Evolutionary conservation across 306 rosid genomes (phyloP).

Genomic region (Sechiopsis laciniata): DNA sequence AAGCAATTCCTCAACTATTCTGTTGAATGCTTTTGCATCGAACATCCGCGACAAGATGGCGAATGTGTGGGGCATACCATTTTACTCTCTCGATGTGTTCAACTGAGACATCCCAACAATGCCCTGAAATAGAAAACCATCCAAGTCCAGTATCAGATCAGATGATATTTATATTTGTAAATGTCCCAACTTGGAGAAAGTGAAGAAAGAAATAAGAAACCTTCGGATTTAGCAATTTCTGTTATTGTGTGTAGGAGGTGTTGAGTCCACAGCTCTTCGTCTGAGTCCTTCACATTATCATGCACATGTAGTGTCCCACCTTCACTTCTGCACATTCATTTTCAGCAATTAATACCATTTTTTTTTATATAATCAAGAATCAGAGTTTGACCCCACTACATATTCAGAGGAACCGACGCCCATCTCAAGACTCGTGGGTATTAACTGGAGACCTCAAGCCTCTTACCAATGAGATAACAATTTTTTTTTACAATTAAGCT

Average conservation of each 20-base stretch:
- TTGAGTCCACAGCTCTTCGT: slow-evolving; percentile 56
- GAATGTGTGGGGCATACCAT: slow-evolving; percentile 92
- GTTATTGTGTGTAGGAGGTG: slow-evolving; percentile 48
- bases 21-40: slow-evolving; percentile 48
- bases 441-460: too few species aligned
- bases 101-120: slow-evolving; percentile 62
- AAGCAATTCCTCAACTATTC: slow-evolving; percentile 22
- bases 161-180: not conserved
- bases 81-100: slow-evolving; percentile 85
- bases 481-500: too few species aligned
- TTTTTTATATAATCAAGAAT: too few species aligned
- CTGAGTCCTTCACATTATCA: slow-evolving; percentile 70
- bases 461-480: too few species aligned
- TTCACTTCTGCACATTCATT: slow-evolving; percentile 48
- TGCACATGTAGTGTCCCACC: slow-evolving; percentile 84
- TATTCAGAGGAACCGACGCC: too few species aligned
- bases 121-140: slow-evolving; percentile 39
- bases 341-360: slow-evolving; percentile 16
- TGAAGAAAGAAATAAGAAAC: slow-evolving; percentile 26
- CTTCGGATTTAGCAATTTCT: slow-evolving; percentile 72
- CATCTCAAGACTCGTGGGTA: too few species aligned
- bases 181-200: not conserved
- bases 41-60: slow-evolving; percentile 78
- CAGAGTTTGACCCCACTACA: too few species aligned
- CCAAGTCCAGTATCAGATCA: not conserved